phyloP scores from a whole-genome alignment of 306 rosid genomes.

The Begonia masoniana region DNA sequence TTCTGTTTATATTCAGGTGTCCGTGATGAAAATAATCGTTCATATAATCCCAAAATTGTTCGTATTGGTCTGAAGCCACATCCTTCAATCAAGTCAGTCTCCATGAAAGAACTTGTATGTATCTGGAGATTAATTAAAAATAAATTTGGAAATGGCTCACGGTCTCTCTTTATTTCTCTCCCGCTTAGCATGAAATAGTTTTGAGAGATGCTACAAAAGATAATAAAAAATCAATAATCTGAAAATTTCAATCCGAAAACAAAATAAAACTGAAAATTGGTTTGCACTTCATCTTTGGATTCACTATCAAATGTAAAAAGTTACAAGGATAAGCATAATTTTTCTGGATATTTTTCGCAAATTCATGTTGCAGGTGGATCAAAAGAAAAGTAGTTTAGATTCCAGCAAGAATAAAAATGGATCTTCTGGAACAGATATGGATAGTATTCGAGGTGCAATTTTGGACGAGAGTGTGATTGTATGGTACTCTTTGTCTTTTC shows the following conservation, averaged over 20 bases:
- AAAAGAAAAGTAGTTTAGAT: constrained; percentile 38
- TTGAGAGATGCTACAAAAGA: too few species aligned
- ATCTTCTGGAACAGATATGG: constrained; percentile 48
- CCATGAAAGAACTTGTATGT: constrained; percentile 78
- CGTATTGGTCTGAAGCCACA: constrained; percentile 84
- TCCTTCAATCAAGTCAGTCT: constrained; percentile 76
- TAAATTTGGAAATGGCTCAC: too few species aligned
- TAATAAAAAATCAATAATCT: too few species aligned
- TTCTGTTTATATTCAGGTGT: constrained; percentile 37
- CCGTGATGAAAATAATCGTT: constrained; percentile 72
- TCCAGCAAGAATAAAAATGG: constrained; percentile 46
- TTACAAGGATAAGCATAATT: too few species aligned
- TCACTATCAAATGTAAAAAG: too few species aligned
- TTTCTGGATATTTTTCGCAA: too few species aligned
- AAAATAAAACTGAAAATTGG: too few species aligned
- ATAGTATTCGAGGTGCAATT: constrained; percentile 53
- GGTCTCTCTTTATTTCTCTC: too few species aligned
- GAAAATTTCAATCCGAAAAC: too few species aligned
- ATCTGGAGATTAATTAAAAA: constrained; percentile 4
- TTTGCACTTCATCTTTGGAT: too few species aligned
- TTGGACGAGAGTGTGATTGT: constrained; percentile 89
- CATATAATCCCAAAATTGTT: constrained; percentile 75
- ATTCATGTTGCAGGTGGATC: constrained; percentile 46
- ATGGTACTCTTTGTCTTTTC: constrained; percentile 14
- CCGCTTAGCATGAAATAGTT: too few species aligned